Evolutionary conservation across 306 rosid species (phyloP).

Genomic region (Acacia acuminata): DNA sequence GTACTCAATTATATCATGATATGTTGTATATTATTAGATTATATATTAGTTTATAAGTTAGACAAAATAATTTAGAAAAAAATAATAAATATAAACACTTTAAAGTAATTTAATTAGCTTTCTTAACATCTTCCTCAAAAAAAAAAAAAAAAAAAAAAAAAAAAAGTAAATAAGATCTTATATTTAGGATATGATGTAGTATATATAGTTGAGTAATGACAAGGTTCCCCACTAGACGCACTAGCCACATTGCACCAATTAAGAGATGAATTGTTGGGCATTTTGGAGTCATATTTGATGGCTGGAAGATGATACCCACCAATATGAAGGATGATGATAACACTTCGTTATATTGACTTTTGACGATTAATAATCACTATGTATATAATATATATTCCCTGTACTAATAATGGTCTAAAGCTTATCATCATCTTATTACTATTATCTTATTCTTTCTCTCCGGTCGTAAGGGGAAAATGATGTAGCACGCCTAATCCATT

Average conservation of each 20-base stretch:
- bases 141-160: too few species aligned
- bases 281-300: constrained; percentile 26
- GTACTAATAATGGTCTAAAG: background rate
- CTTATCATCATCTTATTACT: background rate
- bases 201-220: background rate
- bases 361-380: background rate
- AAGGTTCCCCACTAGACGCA: background rate
- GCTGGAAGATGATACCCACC: constrained; percentile 14
- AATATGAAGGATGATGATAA: background rate
- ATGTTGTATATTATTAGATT: too few species aligned
- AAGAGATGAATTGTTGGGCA: background rate
- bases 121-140: too few species aligned
- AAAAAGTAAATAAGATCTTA: too few species aligned
- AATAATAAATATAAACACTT: too few species aligned
- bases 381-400: background rate
- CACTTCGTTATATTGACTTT: background rate
- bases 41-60: too few species aligned
- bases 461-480: background rate
- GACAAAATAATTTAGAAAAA: too few species aligned
- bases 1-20: too few species aligned
- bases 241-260: background rate
- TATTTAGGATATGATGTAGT: too few species aligned
- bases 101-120: too few species aligned
- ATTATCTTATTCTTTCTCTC: background rate
- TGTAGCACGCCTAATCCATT: background rate